Evolutionary conservation across 352 stramenopile species (phyloP).

Genomic region (Thalassiosira delicatula): DNA sequence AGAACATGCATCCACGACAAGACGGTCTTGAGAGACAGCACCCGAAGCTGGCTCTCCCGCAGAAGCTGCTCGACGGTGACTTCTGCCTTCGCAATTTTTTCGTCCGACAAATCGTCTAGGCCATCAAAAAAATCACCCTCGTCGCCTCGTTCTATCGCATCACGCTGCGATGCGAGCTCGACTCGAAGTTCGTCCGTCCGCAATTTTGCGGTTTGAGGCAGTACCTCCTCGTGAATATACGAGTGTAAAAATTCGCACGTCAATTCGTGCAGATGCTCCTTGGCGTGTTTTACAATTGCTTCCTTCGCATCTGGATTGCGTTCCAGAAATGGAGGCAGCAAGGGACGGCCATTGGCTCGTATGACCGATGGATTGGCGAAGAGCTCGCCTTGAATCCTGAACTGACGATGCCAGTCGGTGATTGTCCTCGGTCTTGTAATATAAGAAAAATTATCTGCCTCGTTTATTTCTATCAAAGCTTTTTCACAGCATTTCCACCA

Average conservation of each 20-base stretch:
- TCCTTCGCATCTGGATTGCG: background rate
- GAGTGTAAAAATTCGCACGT: background rate
- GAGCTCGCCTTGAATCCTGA: background rate
- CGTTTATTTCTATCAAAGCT: background rate
- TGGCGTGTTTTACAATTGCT: background rate
- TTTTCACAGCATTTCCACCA: background rate
- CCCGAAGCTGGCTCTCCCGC: background rate
- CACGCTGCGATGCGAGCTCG: background rate
- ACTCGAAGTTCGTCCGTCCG: background rate
- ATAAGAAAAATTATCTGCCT: background rate
- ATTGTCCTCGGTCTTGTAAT: background rate
- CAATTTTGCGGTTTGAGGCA: background rate
- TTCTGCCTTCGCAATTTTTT: background rate
- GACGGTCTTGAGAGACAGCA: background rate
- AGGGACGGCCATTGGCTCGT: background rate
- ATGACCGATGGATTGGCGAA: background rate
- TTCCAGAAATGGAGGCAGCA: background rate
- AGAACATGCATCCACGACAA: background rate
- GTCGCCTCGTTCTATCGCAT: no score
- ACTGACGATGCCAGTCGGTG: background rate
- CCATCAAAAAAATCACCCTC: background rate
- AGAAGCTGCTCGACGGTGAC: background rate
- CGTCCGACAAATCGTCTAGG: background rate
- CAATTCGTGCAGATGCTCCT: background rate
- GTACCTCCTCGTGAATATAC: background rate